Base-by-base conservation (phyloP, 2,329 filamentous ascomycete species). In the Diaporthe sp. region DNA sequence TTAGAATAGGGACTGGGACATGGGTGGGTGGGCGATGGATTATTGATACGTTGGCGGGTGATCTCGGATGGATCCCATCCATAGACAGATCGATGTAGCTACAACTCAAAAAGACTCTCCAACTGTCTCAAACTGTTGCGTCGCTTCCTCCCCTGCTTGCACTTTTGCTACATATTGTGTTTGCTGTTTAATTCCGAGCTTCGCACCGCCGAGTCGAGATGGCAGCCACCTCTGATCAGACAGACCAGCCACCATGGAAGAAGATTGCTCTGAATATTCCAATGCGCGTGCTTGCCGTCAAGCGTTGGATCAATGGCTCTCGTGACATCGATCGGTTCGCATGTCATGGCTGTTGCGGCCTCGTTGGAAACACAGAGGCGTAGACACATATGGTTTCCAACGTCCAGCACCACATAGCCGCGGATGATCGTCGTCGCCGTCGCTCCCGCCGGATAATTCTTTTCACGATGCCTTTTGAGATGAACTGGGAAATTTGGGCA, bases 11-110 rank as follows among this genome's bases (percentile, higher is more conserved):
- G 17, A 53, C 5, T 51, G 30, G 63, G 44, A 66, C 44, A 12
- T 25, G 17, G 35, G 17, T 44, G 17, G 47, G 32, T 37, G 47
- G 47, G 27, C n/a, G 63, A 37, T 68, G 63, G 63, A 27, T 51
- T 53, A 37, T 39, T 53, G 47, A 27, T 68, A 51, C 63, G 53
- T 53, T 3, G 47, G 63, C 22, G 47, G 63, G 44, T 25, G 47
- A 53, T 53, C 47, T 68, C 32, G 63, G 32, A 68, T 37, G 63
- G 63, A 39, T 68, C 39, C 47, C 47, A 51, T 51, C 32, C 25
- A 68, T 53, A 68, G 47, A 68, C 47, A 68, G 32, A 68, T 39
- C 47, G 63, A 53, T 32, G 47, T 53, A 68, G 63, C 47, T 68
- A 39, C 50, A 53, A 53, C 13, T 7, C 47, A 53, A 53, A 47